Conservation (phyloP, 1,284 basidiomycete species). For the Testicularia cyperi region DNA sequence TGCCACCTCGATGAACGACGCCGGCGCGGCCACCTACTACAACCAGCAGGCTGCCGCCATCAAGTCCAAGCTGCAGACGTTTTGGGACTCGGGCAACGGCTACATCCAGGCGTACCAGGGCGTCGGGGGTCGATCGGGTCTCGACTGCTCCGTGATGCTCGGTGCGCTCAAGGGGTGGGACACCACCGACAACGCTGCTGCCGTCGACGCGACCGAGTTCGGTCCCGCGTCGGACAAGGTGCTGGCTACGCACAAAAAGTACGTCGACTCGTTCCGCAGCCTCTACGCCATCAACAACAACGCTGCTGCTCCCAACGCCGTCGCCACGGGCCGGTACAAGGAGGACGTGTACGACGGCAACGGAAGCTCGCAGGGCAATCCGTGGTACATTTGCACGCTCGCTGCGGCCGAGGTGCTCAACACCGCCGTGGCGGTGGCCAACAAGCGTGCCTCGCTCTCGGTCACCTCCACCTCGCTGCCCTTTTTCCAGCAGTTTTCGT, state of each 20-base stretch:
- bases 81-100: slow-evolving; percentile 26
- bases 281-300: slow-evolving; percentile 40
- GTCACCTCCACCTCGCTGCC: slow-evolving; percentile 28
- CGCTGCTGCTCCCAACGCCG: slow-evolving; percentile 24
- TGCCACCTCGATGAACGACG: slow-evolving; percentile 37
- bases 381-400: slow-evolving; percentile 45
- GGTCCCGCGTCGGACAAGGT: slow-evolving; percentile 37
- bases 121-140: slow-evolving; percentile 21
- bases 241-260: slow-evolving; percentile 39
- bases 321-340: slow-evolving; percentile 32
- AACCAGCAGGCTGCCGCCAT: slow-evolving; percentile 31
- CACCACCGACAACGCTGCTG: slow-evolving; percentile 8
- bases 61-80: slow-evolving; percentile 26
- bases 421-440: slow-evolving; percentile 21
- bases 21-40: slow-evolving; percentile 42
- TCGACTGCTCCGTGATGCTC: slow-evolving; percentile 41
- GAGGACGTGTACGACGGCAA: slow-evolving; percentile 37
- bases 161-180: slow-evolving; percentile 39
- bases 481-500: slow-evolving; percentile 38
- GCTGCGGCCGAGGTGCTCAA: slow-evolving; percentile 43
- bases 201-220: slow-evolving; percentile 18
- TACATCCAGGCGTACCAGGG: slow-evolving; percentile 40
- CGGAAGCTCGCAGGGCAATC: slow-evolving; percentile 32
- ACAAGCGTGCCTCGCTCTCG: slow-evolving; percentile 7
- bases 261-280: slow-evolving; percentile 38